A percentile compares a stretch with the other conserved stretches of the same genome.
Evolutionary conservation across 1,139 yeast species (phyloP).

Genomic region (Protomyces inouyei): DNA sequence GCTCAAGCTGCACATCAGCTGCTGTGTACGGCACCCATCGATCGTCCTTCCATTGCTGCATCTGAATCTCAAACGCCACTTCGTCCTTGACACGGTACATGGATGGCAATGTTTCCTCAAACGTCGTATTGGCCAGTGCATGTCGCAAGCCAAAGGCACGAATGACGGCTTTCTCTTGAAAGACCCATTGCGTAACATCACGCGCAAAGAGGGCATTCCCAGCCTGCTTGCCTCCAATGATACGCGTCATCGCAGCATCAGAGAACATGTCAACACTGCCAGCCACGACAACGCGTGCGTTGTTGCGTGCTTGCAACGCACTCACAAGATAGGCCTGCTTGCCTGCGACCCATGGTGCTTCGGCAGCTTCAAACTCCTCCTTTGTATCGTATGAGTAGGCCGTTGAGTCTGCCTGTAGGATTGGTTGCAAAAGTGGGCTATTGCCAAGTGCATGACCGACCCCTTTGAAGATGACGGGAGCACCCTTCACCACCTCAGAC

Average conservation of each 20-base stretch:
- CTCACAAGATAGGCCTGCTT: conserved; percentile 70
- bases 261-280: conserved; percentile 59
- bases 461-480: conserved; percentile 43
- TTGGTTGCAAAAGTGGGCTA: conserved; percentile 63
- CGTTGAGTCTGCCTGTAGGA: conserved; percentile 64
- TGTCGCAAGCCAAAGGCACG: conserved; percentile 53
- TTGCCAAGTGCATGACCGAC: conserved; percentile 55
- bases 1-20: conserved; percentile 69
- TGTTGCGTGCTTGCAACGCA: conserved; percentile 75
- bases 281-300: conserved; percentile 76
- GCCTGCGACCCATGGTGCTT: conserved; percentile 69
- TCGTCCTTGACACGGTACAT: conserved; percentile 35
- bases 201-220: conserved; percentile 41
- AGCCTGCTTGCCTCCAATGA: conserved; percentile 31
- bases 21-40: conserved; percentile 68
- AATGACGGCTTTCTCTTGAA: conserved; percentile 63
- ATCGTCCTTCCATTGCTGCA: conserved; percentile 56
- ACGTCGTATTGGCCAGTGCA: conserved; percentile 46
- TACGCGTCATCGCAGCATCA: conserved; percentile 35
- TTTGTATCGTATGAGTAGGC: conserved; percentile 53
- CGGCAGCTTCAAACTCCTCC: conserved; percentile 42
- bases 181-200: conserved; percentile 67
- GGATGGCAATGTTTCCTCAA: conserved; percentile 52
- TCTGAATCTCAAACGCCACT: conserved; percentile 52
- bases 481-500: conserved; percentile 26